These are phyloP conservation scores for Candida railenensis DNA, from an alignment of 805 yeast species.

Conservation along the genomic window DNA sequence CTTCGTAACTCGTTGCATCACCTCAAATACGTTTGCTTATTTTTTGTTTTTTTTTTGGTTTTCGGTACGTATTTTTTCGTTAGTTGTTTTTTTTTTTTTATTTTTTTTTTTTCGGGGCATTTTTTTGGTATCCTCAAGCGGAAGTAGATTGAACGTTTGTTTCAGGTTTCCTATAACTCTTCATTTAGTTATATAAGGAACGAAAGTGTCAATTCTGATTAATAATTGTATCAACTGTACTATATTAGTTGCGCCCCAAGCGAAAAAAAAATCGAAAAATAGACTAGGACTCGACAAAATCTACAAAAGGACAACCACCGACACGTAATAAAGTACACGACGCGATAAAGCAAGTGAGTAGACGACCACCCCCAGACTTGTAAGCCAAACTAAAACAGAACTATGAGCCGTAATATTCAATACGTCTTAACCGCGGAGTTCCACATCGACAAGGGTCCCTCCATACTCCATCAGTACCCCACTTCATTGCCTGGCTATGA, in stretches of 20 bases:
- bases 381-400: too few species aligned
- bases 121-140: not conserved
- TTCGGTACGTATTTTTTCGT: not conserved
- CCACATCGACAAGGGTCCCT: constrained; percentile 74
- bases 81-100: too few species aligned
- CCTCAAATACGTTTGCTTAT: too few species aligned
- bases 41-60: too few species aligned
- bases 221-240: not conserved
- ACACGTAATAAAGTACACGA: not conserved
- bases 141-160: not conserved
- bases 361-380: too few species aligned
- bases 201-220: too few species aligned
- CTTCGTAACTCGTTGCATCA: too few species aligned
- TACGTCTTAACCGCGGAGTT: constrained; percentile 74
- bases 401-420: constrained; percentile 38
- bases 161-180: not conserved
- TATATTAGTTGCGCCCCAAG: not conserved
- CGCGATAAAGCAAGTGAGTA: not conserved
- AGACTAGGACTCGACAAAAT: not conserved
- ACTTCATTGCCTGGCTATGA: constrained; percentile 28
- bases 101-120: not conserved
- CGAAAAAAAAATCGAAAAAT: not conserved
- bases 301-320: not conserved
- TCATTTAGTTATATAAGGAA: too few species aligned
- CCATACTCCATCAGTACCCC: constrained; percentile 52